Evolutionary conservation across 805 yeast species (phyloP).

Genomic region (Yamadazyma scolyti): DNA sequence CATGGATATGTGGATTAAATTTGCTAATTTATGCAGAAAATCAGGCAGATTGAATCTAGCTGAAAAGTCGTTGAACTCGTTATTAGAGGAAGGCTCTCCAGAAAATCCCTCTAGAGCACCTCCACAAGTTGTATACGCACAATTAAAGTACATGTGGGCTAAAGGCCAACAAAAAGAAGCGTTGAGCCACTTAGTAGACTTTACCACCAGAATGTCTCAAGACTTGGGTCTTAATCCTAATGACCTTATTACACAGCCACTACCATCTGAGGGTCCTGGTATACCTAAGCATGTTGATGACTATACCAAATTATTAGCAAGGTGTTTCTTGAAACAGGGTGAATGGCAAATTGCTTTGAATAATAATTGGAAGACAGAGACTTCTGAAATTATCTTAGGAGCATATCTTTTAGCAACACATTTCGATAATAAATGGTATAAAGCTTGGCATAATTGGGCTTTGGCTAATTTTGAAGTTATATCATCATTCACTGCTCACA

Average conservation of each 20-base stretch:
- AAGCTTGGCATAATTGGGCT: slow-evolving; percentile 99
- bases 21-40: slow-evolving; percentile 93
- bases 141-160: slow-evolving; percentile 95
- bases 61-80: slow-evolving; percentile 79
- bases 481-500: slow-evolving; percentile 47
- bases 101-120: slow-evolving; percentile 74
- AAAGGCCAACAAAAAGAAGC: slow-evolving; percentile 88
- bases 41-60: slow-evolving; percentile 91
- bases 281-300: slow-evolving; percentile 74
- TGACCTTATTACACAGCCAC: slow-evolving; percentile 81
- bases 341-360: slow-evolving; percentile 93
- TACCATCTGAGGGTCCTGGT: slow-evolving; percentile 71
- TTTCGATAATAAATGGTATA: slow-evolving; percentile 90
- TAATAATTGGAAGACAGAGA: slow-evolving; percentile 72
- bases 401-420: slow-evolving; percentile 93
- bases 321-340: slow-evolving; percentile 96
- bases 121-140: slow-evolving; percentile 97
- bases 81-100: slow-evolving; percentile 71
- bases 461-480: slow-evolving; percentile 95
- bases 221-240: slow-evolving; percentile 85
- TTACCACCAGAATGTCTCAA: slow-evolving; percentile 85
- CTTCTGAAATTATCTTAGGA: slow-evolving; percentile 80
- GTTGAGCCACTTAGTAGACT: slow-evolving; percentile 76
- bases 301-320: slow-evolving; percentile 79
- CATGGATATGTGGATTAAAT: slow-evolving; percentile 97